A percentile compares a stretch with the other conserved stretches of the same genome.
These are phyloP conservation scores for Cladosporium sphaerospermum DNA, from an alignment of 2,329 filamentous ascomycete species.

Conservation along the genomic window DNA sequence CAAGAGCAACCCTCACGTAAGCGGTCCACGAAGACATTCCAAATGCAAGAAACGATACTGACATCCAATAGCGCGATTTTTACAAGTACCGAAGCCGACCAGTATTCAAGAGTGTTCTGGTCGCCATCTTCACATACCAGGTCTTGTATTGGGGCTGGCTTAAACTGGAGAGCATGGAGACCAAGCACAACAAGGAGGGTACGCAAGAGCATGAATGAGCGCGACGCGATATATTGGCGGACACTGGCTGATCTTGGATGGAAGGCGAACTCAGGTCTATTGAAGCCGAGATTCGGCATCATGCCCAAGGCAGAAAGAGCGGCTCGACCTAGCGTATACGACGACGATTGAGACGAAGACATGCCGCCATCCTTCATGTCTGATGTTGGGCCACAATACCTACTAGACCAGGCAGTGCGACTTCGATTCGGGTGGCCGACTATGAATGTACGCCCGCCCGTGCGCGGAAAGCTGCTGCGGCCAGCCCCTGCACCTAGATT, in stretches of 20 bases:
- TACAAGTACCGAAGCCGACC: conserved; percentile 70
- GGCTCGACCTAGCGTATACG: too few relatives aligned
- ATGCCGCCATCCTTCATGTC: too few relatives aligned
- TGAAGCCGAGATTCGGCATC: conserved; percentile 3
- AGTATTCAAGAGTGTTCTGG: conserved; percentile 65
- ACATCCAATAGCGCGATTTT: conserved; percentile 44
- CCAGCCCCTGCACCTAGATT: too few relatives aligned
- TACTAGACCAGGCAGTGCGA: too few relatives aligned
- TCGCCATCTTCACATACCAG: conserved; percentile 74
- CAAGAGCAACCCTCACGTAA: conserved; percentile 11
- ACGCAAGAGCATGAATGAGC: not conserved
- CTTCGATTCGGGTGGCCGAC: too few relatives aligned
- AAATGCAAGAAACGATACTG: not conserved
- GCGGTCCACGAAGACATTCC: conserved; percentile 11
- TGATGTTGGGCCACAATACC: too few relatives aligned
- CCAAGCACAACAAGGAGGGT: conserved; percentile 50
- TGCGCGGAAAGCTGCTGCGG: too few relatives aligned
- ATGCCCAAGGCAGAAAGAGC: too few relatives aligned
- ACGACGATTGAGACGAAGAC: too few relatives aligned
- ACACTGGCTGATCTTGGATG: not conserved
- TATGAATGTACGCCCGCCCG: too few relatives aligned
- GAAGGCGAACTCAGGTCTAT: conserved; percentile 9
- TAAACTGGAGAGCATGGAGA: conserved; percentile 67
- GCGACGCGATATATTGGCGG: not conserved
- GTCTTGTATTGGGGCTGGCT: conserved; percentile 68